Evolutionary conservation across 306 rosid species (phyloP), one percentile per base, ranked within the genome.

Genomic region (Hippophae rhamnoides): DNA sequence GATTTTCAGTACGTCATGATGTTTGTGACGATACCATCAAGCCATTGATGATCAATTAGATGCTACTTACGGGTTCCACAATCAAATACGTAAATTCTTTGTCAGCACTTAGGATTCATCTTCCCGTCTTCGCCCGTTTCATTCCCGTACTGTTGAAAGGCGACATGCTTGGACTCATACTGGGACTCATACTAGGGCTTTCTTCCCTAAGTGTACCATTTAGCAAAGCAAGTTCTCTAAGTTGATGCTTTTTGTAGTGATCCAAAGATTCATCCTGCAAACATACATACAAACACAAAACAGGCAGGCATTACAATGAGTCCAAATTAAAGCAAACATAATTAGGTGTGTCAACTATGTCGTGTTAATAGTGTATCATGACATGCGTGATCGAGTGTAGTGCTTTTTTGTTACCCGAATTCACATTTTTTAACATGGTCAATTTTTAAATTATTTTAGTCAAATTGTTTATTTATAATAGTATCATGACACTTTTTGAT

Each of bases 161-260:
- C 0, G 95, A 89, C 97, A 89, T 79, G 74, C 89, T 86, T 4
- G 97, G 96, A 62, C 92, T 84, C 84, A 79, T 79, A 25, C 89
- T 83, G 0, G 89, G 89, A 70, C 95, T 87, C 95, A 89, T 89
- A 63, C 97, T 85, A 0, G 90, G 97, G 71, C 94, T 89, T 78
- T 83, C 97, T 62, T 89, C 97, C 83, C 97, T 83, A 65, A 89
- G 69, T 52, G 97, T 89, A 44, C 97, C 97, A 52, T 86, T 89
- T 43, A 86, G 75, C 90, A 89, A 58, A 48, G 97, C 95, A 71
- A 89, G 74, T 64, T 89, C 97, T 70, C 87, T 81, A 57, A 89
- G 67, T 64, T 86, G 97, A 26, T 89, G 95, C 76, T 89, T 89
- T 88, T 89, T 89, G 62, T 84, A 86, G 62, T 81, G 95, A 73